Percentiles rank a stretch among this genome's conserved stretches.
These are phyloP conservation scores for Geotrichum bryndzae DNA, from an alignment of 1,139 yeast species.

Conservation along the genomic window DNA sequence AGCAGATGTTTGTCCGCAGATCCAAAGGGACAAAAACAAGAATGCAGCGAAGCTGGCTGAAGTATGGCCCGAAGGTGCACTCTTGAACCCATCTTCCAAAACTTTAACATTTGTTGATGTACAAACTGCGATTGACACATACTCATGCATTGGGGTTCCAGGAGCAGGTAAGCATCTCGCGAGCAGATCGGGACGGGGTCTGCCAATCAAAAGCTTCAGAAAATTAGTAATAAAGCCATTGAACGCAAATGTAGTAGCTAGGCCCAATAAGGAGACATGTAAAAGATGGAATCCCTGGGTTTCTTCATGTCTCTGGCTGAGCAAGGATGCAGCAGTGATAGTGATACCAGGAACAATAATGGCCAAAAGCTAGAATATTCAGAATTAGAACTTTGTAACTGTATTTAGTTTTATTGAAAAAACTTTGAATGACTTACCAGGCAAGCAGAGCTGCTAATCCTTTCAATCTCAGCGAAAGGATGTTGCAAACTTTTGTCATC, in stretches of 20 bases:
- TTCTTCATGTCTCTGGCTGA: slow-evolving; percentile 20
- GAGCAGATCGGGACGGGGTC: slow-evolving; percentile 75
- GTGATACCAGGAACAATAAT: slow-evolving; percentile 30
- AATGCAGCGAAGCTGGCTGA: slow-evolving; percentile 63
- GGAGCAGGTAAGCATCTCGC: slow-evolving; percentile 57
- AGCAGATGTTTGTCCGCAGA: slow-evolving; percentile 50
- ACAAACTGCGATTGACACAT: slow-evolving; percentile 51
- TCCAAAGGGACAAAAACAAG: slow-evolving; percentile 58
- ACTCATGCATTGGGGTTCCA: slow-evolving; percentile 35
- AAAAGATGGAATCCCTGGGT: slow-evolving; percentile 29
- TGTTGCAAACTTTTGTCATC: slow-evolving; percentile 41
- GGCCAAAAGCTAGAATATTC: slow-evolving; percentile 23
- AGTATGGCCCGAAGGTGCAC: slow-evolving; percentile 81
- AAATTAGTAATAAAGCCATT: slow-evolving; percentile 49
- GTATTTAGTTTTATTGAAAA: neutral
- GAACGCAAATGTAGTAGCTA: slow-evolving; percentile 39
- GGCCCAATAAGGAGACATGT: slow-evolving; percentile 42
- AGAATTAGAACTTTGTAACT: neutral
- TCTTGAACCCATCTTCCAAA: slow-evolving; percentile 61
- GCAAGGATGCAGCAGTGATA: slow-evolving; percentile 29
- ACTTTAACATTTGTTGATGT: slow-evolving; percentile 37
- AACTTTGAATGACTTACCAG: slow-evolving; percentile 3
- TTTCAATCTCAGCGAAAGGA: slow-evolving; percentile 48
- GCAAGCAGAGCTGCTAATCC: slow-evolving; percentile 39
- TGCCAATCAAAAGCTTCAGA: slow-evolving; percentile 68